phyloP scores from a whole-genome alignment of 192 early-diverging fungal genomes.

The Chytriomyces sp. region DNA sequence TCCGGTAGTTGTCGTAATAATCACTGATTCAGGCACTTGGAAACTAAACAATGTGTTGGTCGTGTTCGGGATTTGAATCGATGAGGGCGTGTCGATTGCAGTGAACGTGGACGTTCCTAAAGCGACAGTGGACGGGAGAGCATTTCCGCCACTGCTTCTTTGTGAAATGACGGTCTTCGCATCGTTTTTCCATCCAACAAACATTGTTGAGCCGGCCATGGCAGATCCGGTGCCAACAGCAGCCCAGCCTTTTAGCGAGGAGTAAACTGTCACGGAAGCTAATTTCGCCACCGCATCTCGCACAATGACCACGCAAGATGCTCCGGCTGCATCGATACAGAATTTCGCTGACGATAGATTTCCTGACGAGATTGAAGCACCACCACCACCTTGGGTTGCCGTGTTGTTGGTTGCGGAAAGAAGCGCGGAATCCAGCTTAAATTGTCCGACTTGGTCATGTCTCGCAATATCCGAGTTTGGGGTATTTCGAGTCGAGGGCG shows the following conservation, averaged over 20 bases:
- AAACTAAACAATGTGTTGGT: neutral
- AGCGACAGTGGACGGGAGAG: neutral
- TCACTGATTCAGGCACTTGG: neutral
- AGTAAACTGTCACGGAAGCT: conserved; percentile 11
- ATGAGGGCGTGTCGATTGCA: neutral
- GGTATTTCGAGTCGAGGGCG: no score
- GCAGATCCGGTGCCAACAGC: conserved; percentile 30
- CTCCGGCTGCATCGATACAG: neutral
- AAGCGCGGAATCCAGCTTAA: neutral
- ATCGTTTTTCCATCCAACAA: conserved; percentile 43
- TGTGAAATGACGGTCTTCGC: conserved; percentile 14
- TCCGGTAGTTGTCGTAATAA: conserved; percentile 7
- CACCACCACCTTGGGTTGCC: neutral
- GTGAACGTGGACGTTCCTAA: neutral
- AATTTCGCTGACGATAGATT: neutral
- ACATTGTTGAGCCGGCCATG: conserved; percentile 40
- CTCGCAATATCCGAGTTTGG: no score
- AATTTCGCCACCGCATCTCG: neutral
- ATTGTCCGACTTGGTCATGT: neutral
- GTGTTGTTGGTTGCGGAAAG: neutral
- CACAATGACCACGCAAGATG: neutral
- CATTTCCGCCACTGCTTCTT: neutral
- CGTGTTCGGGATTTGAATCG: neutral
- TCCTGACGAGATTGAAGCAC: no score
- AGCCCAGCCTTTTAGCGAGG: conserved; percentile 18